Conservation (phyloP, 345 rosid genomes). For the Brassica cretica region DNA sequence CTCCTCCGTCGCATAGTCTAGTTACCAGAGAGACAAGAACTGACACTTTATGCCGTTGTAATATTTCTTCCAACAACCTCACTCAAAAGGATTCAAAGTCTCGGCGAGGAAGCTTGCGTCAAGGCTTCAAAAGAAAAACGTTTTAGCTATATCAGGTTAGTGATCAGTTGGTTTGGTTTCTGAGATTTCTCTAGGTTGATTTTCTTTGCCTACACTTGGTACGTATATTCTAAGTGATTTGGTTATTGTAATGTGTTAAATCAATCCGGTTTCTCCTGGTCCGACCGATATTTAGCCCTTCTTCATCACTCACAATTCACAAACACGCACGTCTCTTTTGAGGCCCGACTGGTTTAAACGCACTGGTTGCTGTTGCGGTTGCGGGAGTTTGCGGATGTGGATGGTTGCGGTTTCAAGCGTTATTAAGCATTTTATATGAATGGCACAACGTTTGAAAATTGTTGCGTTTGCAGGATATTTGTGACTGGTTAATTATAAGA, state of each 20-base stretch:
- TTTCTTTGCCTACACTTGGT: background rate
- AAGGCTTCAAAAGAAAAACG: conserved; percentile 58
- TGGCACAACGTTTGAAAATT: no score
- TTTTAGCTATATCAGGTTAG: conserved; percentile 61
- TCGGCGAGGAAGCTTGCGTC: conserved; percentile 85
- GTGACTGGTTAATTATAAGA: no score
- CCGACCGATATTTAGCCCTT: background rate
- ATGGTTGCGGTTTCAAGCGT: no score
- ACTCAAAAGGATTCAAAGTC: conserved; percentile 16
- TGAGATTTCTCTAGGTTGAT: background rate
- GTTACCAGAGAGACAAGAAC: conserved; percentile 6
- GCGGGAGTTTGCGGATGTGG: no score
- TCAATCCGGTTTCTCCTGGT: background rate
- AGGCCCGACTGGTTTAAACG: no score
- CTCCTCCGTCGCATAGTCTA: background rate
- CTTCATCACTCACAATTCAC: background rate
- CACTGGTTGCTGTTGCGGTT: no score
- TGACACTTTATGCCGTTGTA: background rate
- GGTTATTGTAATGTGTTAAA: conserved; percentile 2
- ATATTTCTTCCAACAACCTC: background rate
- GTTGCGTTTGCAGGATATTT: no score
- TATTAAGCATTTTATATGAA: no score
- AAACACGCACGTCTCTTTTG: background rate
- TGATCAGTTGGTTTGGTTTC: conserved; percentile 18
- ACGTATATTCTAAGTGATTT: background rate